Evolutionary conservation across 257 asterid genomes (phyloP).

Genomic region (Oldenlandia corymbosa): DNA sequence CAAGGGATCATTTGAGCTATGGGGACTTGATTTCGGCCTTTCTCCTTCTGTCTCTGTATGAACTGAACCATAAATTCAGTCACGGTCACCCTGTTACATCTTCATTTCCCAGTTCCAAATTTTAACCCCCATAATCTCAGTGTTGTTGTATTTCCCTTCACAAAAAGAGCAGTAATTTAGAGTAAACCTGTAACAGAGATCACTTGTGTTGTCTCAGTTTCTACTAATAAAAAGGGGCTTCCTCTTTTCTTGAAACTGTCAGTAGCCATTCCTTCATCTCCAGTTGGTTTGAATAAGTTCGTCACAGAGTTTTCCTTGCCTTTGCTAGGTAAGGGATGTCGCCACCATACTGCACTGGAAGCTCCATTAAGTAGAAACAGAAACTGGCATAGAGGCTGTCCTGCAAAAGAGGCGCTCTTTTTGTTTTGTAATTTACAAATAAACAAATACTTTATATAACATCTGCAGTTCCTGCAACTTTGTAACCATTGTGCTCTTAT

Average conservation of each 20-base stretch:
- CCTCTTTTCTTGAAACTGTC: conserved; percentile 7
- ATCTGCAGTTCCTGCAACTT: background rate
- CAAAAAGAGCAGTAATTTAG: conserved; percentile 10
- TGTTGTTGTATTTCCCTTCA: conserved; percentile 32
- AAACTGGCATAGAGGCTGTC: conserved; percentile 19
- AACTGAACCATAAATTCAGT: conserved; percentile 34
- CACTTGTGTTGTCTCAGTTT: conserved; percentile 6
- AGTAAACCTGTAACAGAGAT: conserved; percentile 32
- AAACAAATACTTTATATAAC: background rate
- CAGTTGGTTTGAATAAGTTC: conserved; percentile 27
- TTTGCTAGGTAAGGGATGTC: conserved; percentile 38
- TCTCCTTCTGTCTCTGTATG: conserved; percentile 82
- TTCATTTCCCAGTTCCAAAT: conserved; percentile 13
- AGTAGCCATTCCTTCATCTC: background rate
- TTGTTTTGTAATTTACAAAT: background rate
- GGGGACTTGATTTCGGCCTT: conserved; percentile 77
- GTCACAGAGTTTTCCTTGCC: conserved; percentile 32
- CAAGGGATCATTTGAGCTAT: conserved; percentile 83
- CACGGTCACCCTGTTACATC: conserved; percentile 20
- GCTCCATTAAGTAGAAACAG: conserved; percentile 24
- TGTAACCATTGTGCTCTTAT: no score
- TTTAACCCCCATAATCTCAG: conserved; percentile 17
- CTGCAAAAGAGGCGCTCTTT: conserved; percentile 13
- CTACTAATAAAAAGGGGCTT: conserved; percentile 14
- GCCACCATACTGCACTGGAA: conserved; percentile 40